Evolutionary conservation across 2,329 filamentous ascomycete genomes (phyloP).

Genomic region (Xylariaceae sp.): DNA sequence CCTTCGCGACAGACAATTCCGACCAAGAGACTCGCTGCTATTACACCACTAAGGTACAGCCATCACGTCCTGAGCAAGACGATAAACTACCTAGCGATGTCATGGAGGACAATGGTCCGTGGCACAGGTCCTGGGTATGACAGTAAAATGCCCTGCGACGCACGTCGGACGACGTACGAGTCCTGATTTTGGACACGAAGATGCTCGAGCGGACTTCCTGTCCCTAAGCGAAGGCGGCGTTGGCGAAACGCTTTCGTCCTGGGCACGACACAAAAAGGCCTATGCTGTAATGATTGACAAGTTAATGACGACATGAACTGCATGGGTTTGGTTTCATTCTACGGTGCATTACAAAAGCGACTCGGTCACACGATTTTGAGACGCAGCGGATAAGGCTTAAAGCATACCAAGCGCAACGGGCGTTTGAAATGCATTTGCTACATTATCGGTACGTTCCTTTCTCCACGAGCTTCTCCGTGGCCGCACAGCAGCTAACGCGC

Average conservation of each 20-base stretch:
- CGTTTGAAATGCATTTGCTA: conserved; percentile 19
- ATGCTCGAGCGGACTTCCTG: background rate
- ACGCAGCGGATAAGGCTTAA: conserved; percentile 22
- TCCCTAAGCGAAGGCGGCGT: conserved; percentile 7
- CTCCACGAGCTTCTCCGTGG: background rate
- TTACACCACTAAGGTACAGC: too few species aligned
- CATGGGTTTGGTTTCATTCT: conserved; percentile 10
- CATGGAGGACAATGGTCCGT: conserved; percentile 19
- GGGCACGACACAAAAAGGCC: conserved; percentile 26
- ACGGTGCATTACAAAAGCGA: conserved; percentile 10
- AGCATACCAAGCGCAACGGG: conserved; percentile 12
- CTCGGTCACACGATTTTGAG: conserved; percentile 14
- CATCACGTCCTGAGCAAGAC: conserved; percentile 17
- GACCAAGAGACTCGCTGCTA: too few species aligned
- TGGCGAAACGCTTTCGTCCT: conserved; percentile 19
- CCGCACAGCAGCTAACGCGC: background rate
- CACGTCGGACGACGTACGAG: background rate
- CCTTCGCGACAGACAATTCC: conserved; percentile 1
- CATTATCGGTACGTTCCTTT: conserved; percentile 17
- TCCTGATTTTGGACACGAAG: conserved; percentile 1
- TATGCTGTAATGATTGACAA: conserved; percentile 4
- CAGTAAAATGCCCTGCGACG: conserved; percentile 5
- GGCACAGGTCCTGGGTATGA: conserved; percentile 19
- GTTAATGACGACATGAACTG: conserved; percentile 13
- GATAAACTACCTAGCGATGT: conserved; percentile 14